phyloP scores from a whole-genome alignment of 352 stramenopile genomes.

The Globisporangium mamillatum region DNA sequence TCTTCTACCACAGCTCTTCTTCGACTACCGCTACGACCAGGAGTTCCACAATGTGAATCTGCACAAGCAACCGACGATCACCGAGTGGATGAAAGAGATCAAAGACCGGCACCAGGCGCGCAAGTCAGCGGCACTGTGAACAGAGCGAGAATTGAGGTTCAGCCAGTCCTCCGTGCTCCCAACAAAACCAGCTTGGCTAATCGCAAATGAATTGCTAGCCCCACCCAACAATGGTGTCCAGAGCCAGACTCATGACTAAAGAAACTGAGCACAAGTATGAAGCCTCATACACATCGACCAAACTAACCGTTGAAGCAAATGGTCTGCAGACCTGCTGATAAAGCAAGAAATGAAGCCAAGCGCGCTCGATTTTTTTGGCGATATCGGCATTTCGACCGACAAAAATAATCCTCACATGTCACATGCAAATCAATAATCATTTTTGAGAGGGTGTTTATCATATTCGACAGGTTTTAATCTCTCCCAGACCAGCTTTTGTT shows the following conservation, averaged over 20 bases:
- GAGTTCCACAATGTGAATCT: conserved; percentile 57
- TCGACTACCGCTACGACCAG: conserved; percentile 82
- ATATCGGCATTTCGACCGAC: too few relatives aligned
- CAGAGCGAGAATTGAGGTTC: neutral
- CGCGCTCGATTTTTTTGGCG: too few relatives aligned
- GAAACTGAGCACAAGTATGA: too few relatives aligned
- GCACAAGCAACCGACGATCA: conserved; percentile 59
- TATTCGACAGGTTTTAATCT: neutral
- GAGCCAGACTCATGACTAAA: too few relatives aligned
- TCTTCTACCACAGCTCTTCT: conserved; percentile 59
- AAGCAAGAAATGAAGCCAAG: too few relatives aligned
- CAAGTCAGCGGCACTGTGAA: conserved; percentile 2
- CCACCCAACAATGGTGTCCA: too few relatives aligned
- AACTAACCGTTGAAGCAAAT: too few relatives aligned
- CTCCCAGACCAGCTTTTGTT: neutral
- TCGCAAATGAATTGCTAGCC: too few relatives aligned
- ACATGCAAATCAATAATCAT: neutral
- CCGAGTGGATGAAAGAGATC: conserved; percentile 62
- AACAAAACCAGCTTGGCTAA: neutral
- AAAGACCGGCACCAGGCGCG: conserved; percentile 5
- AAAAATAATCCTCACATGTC: neutral
- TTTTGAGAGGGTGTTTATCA: neutral
- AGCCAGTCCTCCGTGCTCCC: too few relatives aligned
- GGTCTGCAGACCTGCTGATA: too few relatives aligned
- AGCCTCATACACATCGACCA: too few relatives aligned